Evolutionary conservation across 2,329 filamentous ascomycete genomes (phyloP), one percentile per base, ranked within the genome.

Genomic region (Fusarium hostae): DNA sequence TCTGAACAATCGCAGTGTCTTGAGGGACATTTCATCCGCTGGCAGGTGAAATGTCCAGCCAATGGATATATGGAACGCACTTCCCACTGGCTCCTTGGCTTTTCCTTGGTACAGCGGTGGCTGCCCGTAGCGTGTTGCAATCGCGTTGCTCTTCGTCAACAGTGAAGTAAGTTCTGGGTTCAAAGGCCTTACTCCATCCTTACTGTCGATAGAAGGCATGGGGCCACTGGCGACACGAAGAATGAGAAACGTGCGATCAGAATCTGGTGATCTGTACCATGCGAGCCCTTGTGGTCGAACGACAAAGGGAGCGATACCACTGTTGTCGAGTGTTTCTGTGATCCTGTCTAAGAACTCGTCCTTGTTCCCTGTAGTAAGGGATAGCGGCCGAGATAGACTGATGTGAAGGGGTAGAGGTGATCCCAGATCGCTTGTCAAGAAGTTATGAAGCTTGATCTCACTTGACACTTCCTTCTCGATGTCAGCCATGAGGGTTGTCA

Each of bases 341-440:
- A 97, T 79, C 1, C 81, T 80, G 8, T 86, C 81, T 9, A 92
- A 83, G 77, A 97, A 98, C 0, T 71, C 74, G 32, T 91, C 89
- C 73, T 93, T 94, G 70, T 91, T 86, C n/a, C 90, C 86, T 0
- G 93, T 94, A 51, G 85, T 84, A 35, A 99, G 88, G 16, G 90
- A 87, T 55, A 98, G 84, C 0, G 96, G 92, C 9, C 94, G 88
- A 11, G 96, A 98, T 10, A 99, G 87, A 74, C 94, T 97, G 77
- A 99, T 90, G 81, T 99, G 96, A 50, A 99, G 86, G 6, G 95
- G 95, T 54, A 94, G 84, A 9, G 92, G 90, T 9, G 90, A 90
- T 63, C 90, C 92, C 1, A 98, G 87, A 64, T 96, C 92, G 70
- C 91, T 97, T 44, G 87, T 88, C 9, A 98, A 84, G 66, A 96